Conservation (phyloP, 352 stramenopile species). For the Globisporangium cederbergense region DNA sequence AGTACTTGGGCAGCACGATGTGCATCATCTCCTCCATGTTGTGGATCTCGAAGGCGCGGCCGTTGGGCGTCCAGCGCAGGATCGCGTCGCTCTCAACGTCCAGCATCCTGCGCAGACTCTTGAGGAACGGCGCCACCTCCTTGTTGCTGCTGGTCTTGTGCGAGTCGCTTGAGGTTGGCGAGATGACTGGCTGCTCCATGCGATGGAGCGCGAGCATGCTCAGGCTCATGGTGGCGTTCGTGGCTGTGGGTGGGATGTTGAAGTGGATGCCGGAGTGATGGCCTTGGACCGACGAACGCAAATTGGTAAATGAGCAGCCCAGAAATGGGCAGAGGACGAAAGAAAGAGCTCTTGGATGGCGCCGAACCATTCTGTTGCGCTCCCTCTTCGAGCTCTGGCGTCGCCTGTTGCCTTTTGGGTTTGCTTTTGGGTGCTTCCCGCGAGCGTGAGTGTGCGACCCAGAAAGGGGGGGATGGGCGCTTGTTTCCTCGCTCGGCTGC, state of each 20-base stretch:
- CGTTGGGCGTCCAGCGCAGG: slow-evolving; percentile 26
- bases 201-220: slow-evolving; percentile 6
- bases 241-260: background rate
- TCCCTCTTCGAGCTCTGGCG: background rate
- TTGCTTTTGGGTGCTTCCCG: background rate
- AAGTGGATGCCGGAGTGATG: slow-evolving; percentile 10
- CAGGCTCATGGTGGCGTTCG: slow-evolving; percentile 9
- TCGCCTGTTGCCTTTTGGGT: background rate
- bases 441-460: background rate
- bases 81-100: slow-evolving; percentile 27
- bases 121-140: slow-evolving; percentile 30
- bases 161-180: background rate
- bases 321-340: no score
- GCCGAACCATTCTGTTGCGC: background rate
- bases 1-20: slow-evolving; percentile 77
- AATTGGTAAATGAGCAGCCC: slow-evolving; percentile 2
- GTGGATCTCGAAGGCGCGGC: slow-evolving; percentile 82
- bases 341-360: background rate
- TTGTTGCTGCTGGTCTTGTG: background rate
- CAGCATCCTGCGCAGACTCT: slow-evolving; percentile 33
- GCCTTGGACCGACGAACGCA: slow-evolving; percentile 6
- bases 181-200: slow-evolving; percentile 7
- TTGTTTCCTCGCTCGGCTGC: no score
- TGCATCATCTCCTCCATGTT: slow-evolving; percentile 64
- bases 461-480: background rate